Conservation (phyloP, 2,329 filamentous ascomycete species). For the Capronia epimyces region DNA sequence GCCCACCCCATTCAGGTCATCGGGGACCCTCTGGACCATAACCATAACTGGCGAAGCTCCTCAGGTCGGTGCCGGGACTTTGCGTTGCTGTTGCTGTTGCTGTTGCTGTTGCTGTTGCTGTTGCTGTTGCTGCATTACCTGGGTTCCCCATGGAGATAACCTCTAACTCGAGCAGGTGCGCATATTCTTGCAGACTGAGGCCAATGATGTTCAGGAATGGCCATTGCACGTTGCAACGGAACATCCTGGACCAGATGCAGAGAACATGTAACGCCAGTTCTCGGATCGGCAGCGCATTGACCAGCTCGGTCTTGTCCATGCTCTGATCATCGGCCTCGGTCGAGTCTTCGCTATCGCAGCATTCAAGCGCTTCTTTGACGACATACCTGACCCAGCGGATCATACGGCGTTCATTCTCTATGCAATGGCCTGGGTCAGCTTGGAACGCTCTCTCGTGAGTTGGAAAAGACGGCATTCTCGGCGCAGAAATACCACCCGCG, state of each 20-base stretch:
- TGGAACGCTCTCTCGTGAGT: not conserved
- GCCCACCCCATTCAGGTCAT: too few species aligned
- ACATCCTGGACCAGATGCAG: constrained; percentile 2
- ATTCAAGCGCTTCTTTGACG: constrained; percentile 6
- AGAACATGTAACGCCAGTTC: constrained; percentile 1
- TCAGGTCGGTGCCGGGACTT: too few species aligned
- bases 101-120: too few species aligned
- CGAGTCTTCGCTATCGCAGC: constrained; percentile 4
- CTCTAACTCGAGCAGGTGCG: not conserved
- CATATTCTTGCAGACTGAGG: not conserved
- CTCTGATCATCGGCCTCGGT: not conserved
- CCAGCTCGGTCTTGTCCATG: constrained; percentile 4
- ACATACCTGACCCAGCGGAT: constrained; percentile 1
- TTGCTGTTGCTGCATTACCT: not conserved
- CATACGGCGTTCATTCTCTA: constrained; percentile 1
- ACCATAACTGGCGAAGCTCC: too few species aligned
- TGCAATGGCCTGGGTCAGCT: not conserved
- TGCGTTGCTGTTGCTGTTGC: too few species aligned
- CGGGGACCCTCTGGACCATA: too few species aligned
- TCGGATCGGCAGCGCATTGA: not conserved
- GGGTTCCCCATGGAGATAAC: not conserved
- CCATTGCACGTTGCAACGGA: constrained; percentile 6
- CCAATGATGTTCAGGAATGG: constrained; percentile 6
- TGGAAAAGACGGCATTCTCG: too few species aligned
- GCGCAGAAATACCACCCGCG: too few species aligned